Base-by-base conservation (phyloP, 2,329 filamentous ascomycete species). In the Cordyceps pruinosa region DNA sequence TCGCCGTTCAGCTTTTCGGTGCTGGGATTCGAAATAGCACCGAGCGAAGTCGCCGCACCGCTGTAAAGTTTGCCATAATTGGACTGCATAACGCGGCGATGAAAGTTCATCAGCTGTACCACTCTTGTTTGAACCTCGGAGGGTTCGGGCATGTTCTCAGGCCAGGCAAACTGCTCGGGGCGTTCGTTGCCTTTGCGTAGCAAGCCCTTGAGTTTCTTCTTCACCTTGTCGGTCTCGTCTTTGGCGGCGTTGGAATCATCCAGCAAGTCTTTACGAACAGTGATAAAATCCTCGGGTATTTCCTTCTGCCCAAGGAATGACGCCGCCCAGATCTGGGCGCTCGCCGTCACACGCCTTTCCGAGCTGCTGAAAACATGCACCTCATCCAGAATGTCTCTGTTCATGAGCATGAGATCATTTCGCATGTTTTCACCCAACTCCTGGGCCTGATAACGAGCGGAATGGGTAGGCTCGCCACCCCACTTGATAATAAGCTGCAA, bases 221-320 rank as follows among this genome's bases (percentile, higher is more conserved):
- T 99, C 57, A 99, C 94, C 73, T 96, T 97, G 74, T 99, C 95
- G 89, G 97, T 99, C 67, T 96, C 91, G 69, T 99, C 94, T 71
- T 99, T 99, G 58, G 94, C 94, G 4, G 94, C 94, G 70, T 99
- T 99, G 0, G 92, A 97, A 69, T 99, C 94, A 69, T 99, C 94
- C 3, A 99, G 77, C 7, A 99, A 80, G 72, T 97, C 92, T 69
- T 99, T 99, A 54, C 94, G 86, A 57, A 97, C 87, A 34, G 85
- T 88, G 61, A 99, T 96, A 62, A 90, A 90, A 65, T 96, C 89
- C 25, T 90, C 84, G 0, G 88, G 84, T 17, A 97, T 78, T 56
- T 97, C 89, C 69, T 95, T 90, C 67, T 90, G 84, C 51, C 90
- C 88, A 44, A 97, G 76, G 70, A 99, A 99, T 2, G 91, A 87